Percentiles rank a stretch among this genome's conserved stretches.
Evolutionary conservation across 140 eudicot species (phyloP).

Genomic region (Ambrosia hybrid): DNA sequence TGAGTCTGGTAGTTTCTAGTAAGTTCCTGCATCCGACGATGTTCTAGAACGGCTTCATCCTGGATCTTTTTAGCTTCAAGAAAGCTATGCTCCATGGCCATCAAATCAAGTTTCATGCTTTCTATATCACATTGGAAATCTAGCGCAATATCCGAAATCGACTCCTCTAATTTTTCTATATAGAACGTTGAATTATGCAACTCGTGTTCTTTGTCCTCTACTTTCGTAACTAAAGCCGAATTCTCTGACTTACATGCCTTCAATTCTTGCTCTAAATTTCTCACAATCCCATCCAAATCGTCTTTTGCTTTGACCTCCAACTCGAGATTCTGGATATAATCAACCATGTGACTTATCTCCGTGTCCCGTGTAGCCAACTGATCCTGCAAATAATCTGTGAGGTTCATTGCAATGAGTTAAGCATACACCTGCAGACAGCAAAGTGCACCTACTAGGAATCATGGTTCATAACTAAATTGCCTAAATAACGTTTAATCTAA

Average conservation of each 20-base stretch:
- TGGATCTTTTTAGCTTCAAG: conserved; percentile 54
- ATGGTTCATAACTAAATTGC: neutral
- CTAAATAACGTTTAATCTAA: neutral
- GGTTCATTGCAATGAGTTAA: conserved; percentile 30
- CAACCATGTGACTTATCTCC: conserved; percentile 45
- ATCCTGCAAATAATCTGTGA: conserved; percentile 87
- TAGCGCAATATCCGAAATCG: conserved; percentile 54
- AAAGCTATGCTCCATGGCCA: conserved; percentile 58
- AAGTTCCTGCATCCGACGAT: conserved; percentile 34
- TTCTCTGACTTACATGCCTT: conserved; percentile 47
- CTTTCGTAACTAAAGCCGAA: conserved; percentile 46
- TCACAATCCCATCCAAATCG: conserved; percentile 44
- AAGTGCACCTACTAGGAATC: neutral
- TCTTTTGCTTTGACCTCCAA: conserved; percentile 42
- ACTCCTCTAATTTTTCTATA: conserved; percentile 65
- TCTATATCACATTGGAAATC: conserved; percentile 90
- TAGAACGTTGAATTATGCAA: conserved; percentile 40
- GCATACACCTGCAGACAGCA: conserved; percentile 10
- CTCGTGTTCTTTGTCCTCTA: conserved; percentile 58
- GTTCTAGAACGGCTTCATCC: conserved; percentile 61
- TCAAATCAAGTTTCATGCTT: conserved; percentile 73
- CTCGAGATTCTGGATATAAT: conserved; percentile 52
- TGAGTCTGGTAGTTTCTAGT: conserved; percentile 44
- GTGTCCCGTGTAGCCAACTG: conserved; percentile 55
- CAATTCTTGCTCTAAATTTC: conserved; percentile 52